Base-by-base conservation (phyloP, 1,284 basidiomycete genomes). In the Naganishia albida region DNA sequence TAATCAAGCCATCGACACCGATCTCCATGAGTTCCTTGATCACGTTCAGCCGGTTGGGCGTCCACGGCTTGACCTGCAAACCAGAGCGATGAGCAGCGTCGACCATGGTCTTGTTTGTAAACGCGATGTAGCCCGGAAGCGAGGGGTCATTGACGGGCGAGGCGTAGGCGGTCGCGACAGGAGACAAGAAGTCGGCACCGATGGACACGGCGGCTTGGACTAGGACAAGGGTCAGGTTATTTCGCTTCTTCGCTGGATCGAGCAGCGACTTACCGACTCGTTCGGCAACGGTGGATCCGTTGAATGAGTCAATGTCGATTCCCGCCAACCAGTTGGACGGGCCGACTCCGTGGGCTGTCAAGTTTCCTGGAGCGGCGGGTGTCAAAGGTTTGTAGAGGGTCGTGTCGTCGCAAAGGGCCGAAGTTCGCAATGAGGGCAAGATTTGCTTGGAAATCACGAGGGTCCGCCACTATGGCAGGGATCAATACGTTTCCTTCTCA, bases 21-120 rank as follows among this genome's bases (percentile, higher is more conserved):
- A 82, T 82, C 10, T 81, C 79, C 51, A 86, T 67, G 50, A 91
- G 73, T 68, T 86, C 81, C 23, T 87, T 84, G 4, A 84, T 83
- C 34, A 85, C 80, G 69, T 85, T 86, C 65, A 88, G 76, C 23
- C 81, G 77, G 70, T 85, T 72, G 69, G 88, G 87, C 18, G 88
- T 90, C 85, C 86, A 91, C 4, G 88, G 86, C 69, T 85, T 85
- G 56, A 91, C 86, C 16, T 74, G 69, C 72, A 90, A 73, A 1
- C 85, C 86, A 20, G 88, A 80, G 43, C 80, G 70, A 72, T 89
- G 87, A 0, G 88, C 86, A 63, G 82, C 81, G 48, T 83, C 80
- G 39, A 91, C 81, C 88, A 90, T 89, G 28, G 81, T 82, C 71
- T 81, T 77, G 2, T 86, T 88, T 3, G 85, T 85, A 72, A 90